Percentiles rank a stretch among this genome's conserved stretches.
Evolutionary conservation across 345 rosid genomes (phyloP).

Genomic region (Bruguiera parviflora): DNA sequence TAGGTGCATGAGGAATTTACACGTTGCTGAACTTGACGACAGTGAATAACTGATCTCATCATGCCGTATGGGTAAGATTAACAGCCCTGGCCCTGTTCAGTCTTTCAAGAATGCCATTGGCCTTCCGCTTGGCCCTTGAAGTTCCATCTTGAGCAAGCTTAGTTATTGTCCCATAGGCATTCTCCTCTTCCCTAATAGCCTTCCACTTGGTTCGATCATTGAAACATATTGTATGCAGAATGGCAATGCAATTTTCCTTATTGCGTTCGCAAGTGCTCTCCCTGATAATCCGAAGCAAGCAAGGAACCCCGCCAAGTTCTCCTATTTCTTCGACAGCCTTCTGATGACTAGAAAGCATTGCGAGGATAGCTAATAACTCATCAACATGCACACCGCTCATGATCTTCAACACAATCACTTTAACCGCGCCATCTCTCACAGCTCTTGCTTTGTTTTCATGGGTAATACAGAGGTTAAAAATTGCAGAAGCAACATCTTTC

Average conservation of each 20-base stretch:
- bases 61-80: conserved; percentile 86
- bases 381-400: conserved; percentile 58
- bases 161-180: conserved; percentile 52
- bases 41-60: conserved; percentile 21
- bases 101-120: conserved; percentile 72
- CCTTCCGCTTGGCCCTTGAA: conserved; percentile 88
- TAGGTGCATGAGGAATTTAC: conserved; percentile 30
- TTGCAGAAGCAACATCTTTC: conserved; percentile 89
- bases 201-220: conserved; percentile 76
- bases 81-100: conserved; percentile 54
- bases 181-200: conserved; percentile 78
- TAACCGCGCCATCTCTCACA: conserved; percentile 72
- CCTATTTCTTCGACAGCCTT: conserved; percentile 71
- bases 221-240: conserved; percentile 62
- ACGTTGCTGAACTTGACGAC: conserved; percentile 12
- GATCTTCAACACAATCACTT: conserved; percentile 62
- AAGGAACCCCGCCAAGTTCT: conserved; percentile 67
- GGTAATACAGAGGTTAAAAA: conserved; percentile 65
- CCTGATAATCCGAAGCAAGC: conserved; percentile 60
- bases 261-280: conserved; percentile 72
- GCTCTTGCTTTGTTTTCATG: conserved; percentile 85
- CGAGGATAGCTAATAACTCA: conserved; percentile 78
- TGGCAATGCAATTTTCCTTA: conserved; percentile 84
- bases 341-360: conserved; percentile 73
- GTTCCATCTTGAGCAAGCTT: conserved; percentile 77